Conservation (phyloP, 345 rosid genomes). For the Nephelium lappaceum region DNA sequence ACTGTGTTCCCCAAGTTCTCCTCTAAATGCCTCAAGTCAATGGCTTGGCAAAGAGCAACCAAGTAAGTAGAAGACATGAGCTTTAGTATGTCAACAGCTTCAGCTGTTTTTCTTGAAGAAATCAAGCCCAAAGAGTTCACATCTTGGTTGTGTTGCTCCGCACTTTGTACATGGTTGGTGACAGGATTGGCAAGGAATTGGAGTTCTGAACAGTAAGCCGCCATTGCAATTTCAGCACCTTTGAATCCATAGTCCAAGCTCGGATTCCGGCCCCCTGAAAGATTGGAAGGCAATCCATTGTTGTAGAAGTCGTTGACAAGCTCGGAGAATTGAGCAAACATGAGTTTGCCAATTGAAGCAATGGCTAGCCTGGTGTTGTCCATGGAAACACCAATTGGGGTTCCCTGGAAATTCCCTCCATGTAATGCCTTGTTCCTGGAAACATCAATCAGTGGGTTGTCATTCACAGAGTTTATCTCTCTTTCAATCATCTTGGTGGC, state of each 20-base stretch:
- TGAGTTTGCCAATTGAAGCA: conserved; percentile 70
- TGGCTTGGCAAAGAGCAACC: conserved; percentile 69
- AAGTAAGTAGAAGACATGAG: conserved; percentile 75
- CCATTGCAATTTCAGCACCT: conserved; percentile 88
- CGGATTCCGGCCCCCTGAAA: conserved; percentile 58
- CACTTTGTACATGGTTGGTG: conserved; percentile 76
- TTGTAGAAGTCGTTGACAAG: conserved; percentile 81
- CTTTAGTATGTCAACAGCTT: conserved; percentile 64
- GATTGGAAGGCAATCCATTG: conserved; percentile 76
- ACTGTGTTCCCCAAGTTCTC: conserved; percentile 62
- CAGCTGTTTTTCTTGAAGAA: conserved; percentile 64
- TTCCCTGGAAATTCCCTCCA: conserved; percentile 86
- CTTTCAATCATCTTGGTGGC: conserved; percentile 74
- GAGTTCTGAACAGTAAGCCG: conserved; percentile 77
- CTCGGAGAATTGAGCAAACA: conserved; percentile 82
- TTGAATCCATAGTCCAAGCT: conserved; percentile 83
- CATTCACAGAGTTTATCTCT: conserved; percentile 81
- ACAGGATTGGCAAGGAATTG: conserved; percentile 77
- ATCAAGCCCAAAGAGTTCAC: conserved; percentile 75
- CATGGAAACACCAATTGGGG: conserved; percentile 88
- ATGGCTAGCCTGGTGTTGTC: conserved; percentile 72
- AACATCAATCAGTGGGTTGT: conserved; percentile 75
- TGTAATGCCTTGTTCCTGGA: conserved; percentile 70
- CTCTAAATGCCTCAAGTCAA: conserved; percentile 74
- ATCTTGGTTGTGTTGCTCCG: conserved; percentile 83